Evolutionary conservation across 2,329 filamentous ascomycete genomes (phyloP).

Genomic region (Clarireedia sp.): DNA sequence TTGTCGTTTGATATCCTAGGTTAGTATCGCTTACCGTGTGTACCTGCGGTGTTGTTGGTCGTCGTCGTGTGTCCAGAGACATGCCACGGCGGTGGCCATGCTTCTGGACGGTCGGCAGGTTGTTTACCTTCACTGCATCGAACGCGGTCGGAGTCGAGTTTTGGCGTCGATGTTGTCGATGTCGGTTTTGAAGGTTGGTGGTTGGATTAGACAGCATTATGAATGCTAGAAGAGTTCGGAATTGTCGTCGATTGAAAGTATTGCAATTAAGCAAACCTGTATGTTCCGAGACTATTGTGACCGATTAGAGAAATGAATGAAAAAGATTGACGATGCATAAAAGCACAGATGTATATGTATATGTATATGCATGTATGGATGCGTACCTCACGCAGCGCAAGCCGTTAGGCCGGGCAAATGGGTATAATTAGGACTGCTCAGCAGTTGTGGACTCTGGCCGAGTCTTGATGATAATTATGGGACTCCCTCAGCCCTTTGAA

Average conservation of each 20-base stretch:
- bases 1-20: conserved; percentile 40
- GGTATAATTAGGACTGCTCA: conserved; percentile 38
- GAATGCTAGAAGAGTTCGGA: conserved; percentile 64
- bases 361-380: not conserved
- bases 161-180: conserved; percentile 76
- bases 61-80: conserved; percentile 68
- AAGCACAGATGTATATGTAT: not conserved
- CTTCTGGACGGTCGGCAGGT: conserved; percentile 51
- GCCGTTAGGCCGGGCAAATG: conserved; percentile 68
- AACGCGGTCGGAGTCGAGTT: conserved; percentile 75
- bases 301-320: not conserved
- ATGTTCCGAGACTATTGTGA: conserved; percentile 37
- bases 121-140: conserved; percentile 64
- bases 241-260: conserved; percentile 41
- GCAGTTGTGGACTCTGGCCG: conserved; percentile 37
- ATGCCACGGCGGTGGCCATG: conserved; percentile 70
- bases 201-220: conserved; percentile 74
- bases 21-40: conserved; percentile 47
- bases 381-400: conserved; percentile 76
- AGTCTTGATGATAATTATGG: conserved; percentile 18
- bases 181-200: conserved; percentile 64
- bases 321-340: not conserved
- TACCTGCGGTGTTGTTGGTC: conserved; percentile 38
- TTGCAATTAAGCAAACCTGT: conserved; percentile 43
- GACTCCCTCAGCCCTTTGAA: conserved; percentile 25